These are phyloP conservation scores for Wickerhamomyces mucosus DNA, from an alignment of 805 yeast genomes.

Conservation along the genomic window DNA sequence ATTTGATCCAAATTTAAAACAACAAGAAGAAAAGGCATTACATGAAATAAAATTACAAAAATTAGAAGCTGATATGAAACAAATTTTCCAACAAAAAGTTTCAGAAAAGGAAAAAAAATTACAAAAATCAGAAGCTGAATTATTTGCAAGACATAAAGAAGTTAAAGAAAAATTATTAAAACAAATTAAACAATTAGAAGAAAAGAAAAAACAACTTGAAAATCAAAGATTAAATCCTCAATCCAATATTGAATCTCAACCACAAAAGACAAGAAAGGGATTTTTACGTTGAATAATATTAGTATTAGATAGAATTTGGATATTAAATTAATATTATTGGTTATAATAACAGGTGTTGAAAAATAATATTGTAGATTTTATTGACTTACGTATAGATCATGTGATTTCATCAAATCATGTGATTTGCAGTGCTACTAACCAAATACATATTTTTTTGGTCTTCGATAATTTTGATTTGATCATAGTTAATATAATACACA, in stretches of 20 bases:
- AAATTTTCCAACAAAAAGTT: conserved; percentile 93
- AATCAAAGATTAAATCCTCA: conserved; percentile 40
- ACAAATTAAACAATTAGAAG: conserved; percentile 85
- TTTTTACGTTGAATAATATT: conserved; percentile 62
- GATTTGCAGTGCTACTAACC: no score
- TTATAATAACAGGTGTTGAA: no score
- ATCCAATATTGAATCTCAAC: conserved; percentile 18
- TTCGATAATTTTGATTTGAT: no score
- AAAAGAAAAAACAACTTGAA: conserved; percentile 76
- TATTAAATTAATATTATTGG: no score
- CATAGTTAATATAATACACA: no score
- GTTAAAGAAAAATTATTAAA: conserved; percentile 90
- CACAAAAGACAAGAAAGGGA: conserved; percentile 64
- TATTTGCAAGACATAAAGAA: conserved; percentile 91
- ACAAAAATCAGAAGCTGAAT: conserved; percentile 93
- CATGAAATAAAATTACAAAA: conserved; percentile 91
- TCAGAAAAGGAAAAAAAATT: conserved; percentile 94
- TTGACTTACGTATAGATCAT: no score
- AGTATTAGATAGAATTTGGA: no score
- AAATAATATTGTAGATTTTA: no score
- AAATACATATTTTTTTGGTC: no score
- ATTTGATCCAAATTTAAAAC: conserved; percentile 85
- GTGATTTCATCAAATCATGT: no score
- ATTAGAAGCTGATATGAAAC: conserved; percentile 94
- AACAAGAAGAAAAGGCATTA: conserved; percentile 85